Percentiles rank a stretch among this genome's conserved stretches.
These are phyloP conservation scores for Triticum urartu DNA, from an alignment of 176 grass and related monocot genomes.

Conservation along the genomic window DNA sequence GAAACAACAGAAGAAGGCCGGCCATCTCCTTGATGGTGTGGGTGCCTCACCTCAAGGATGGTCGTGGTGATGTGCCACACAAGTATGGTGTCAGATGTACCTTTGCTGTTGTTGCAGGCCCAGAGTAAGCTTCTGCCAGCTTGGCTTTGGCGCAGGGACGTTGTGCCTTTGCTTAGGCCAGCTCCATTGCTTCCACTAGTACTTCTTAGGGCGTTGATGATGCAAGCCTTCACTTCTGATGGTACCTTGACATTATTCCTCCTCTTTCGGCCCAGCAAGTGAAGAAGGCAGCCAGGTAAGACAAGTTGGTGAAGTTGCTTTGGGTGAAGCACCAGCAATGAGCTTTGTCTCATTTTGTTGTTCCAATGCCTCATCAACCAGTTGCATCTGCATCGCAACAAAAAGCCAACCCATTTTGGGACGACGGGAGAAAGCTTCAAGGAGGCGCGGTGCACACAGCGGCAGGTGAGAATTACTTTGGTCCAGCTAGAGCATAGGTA, in stretches of 20 bases:
- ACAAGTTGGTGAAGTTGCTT: no score
- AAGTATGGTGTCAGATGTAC: not conserved
- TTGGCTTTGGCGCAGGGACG: not conserved
- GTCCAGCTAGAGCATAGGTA: slow-evolving; percentile 3
- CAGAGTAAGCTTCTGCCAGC: not conserved
- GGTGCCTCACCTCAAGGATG: not conserved
- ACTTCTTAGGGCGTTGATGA: not conserved
- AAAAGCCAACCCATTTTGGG: not conserved
- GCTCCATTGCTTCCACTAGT: not conserved
- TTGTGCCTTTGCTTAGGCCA: not conserved
- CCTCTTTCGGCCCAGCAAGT: not conserved
- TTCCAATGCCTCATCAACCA: not conserved
- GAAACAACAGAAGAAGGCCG: not conserved
- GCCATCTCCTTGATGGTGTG: not conserved
- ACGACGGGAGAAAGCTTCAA: no score
- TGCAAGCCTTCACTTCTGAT: not conserved
- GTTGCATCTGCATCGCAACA: not conserved
- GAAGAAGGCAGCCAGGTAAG: not conserved
- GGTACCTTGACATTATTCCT: not conserved
- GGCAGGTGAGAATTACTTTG: not conserved
- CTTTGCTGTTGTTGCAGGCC: not conserved
- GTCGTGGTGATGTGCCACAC: not conserved
- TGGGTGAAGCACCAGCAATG: not conserved
- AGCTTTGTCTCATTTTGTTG: not conserved
- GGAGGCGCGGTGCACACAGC: not conserved